A percentile compares a stretch with the other conserved stretches of the same genome.
phyloP scores from a whole-genome alignment of 1,139 yeast genomes.

The Taphrina wiesneri region DNA sequence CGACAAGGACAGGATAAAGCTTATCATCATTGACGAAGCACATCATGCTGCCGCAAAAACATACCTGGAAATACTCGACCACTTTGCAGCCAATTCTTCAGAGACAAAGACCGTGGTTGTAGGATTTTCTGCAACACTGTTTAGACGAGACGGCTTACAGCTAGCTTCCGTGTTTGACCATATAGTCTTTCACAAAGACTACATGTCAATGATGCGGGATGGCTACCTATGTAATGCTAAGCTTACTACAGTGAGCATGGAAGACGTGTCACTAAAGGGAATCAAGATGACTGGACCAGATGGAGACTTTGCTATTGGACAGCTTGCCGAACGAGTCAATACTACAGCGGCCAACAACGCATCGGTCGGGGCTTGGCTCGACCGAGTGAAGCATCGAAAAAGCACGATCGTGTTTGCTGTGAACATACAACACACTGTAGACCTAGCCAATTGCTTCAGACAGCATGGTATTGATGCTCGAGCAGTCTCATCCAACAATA shows the following conservation, averaged over 20 bases:
- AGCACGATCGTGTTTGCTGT: conserved; percentile 80
- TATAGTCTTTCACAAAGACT: conserved; percentile 66
- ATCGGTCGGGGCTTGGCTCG: conserved; percentile 60
- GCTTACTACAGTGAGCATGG: conserved; percentile 58
- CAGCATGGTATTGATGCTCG: conserved; percentile 67
- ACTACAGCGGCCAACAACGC: conserved; percentile 56
- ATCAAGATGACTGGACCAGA: conserved; percentile 43
- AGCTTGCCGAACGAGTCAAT: conserved; percentile 60
- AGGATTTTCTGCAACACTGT: conserved; percentile 86
- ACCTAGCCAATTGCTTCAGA: conserved; percentile 58
- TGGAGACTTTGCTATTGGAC: conserved; percentile 59
- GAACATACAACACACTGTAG: conserved; percentile 64
- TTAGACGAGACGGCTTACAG: conserved; percentile 64
- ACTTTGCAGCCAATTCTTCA: conserved; percentile 55
- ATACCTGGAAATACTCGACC: conserved; percentile 59
- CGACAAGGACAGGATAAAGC: conserved; percentile 60
- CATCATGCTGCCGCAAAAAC: conserved; percentile 84
- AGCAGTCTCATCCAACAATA: conserved; percentile 70
- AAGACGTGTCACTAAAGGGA: conserved; percentile 46
- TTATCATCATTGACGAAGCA: conserved; percentile 86
- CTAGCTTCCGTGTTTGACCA: conserved; percentile 67
- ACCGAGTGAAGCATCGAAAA: conserved; percentile 49
- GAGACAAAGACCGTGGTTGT: conserved; percentile 58
- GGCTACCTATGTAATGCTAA: conserved; percentile 56
- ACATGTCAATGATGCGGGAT: conserved; percentile 11